A percentile compares a stretch with the other conserved stretches of the same genome.
phyloP scores from a whole-genome alignment of 163 green algal species.

The Chlamydomonas reinhardtii region DNA sequence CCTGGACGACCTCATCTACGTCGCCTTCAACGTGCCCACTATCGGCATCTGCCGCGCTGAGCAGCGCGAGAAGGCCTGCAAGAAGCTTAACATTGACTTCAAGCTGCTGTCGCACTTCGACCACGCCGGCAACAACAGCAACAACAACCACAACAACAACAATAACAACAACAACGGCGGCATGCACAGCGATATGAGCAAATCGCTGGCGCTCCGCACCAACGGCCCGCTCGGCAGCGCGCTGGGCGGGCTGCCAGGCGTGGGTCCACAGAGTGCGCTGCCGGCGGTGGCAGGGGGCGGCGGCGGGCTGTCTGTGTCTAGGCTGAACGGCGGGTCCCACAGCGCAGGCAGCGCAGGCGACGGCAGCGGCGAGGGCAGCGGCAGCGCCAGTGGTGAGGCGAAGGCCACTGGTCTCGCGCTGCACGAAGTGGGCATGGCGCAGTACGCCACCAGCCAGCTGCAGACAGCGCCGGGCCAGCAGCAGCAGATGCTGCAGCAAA shows the following conservation, averaged over 20 bases:
- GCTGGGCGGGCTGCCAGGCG: too few species aligned
- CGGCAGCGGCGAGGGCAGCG: too few species aligned
- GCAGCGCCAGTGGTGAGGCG: too few species aligned
- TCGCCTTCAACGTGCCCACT: conserved; percentile 78
- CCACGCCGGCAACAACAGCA: conserved; percentile 40
- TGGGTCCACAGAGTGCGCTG: too few species aligned
- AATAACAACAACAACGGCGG: background rate
- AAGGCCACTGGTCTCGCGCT: too few species aligned
- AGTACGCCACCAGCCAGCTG: too few species aligned
- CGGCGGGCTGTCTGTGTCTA: background rate
- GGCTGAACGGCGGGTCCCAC: background rate
- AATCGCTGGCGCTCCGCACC: too few species aligned
- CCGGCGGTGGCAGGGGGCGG: background rate
- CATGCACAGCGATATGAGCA: background rate
- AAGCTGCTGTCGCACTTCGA: conserved; percentile 53
- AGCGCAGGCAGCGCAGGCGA: too few species aligned
- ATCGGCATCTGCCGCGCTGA: conserved; percentile 80
- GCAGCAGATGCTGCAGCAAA: conserved; percentile 7
- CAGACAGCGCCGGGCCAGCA: too few species aligned
- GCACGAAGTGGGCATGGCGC: too few species aligned
- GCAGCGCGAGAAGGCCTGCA: conserved; percentile 74
- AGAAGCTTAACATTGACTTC: conserved; percentile 68
- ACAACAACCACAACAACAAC: background rate
- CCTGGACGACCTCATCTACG: conserved; percentile 68
- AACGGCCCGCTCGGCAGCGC: too few species aligned